Base-by-base conservation (phyloP, 805 yeast species). In the Monosporozyma servazzii region DNA sequence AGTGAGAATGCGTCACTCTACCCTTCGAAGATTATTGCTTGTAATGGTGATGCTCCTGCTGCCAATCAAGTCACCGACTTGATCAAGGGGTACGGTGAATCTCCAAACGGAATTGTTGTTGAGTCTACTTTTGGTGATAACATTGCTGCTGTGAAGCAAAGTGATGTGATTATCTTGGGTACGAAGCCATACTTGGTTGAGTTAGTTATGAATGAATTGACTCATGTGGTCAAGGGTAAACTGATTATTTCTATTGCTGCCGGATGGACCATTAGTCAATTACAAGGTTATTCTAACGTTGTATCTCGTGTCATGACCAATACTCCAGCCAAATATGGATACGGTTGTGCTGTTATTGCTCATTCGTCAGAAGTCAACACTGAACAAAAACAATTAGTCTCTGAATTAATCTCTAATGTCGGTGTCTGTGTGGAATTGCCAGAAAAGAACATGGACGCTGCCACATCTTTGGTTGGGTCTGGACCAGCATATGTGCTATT, bases 301-400 rank as follows among this genome's bases (percentile, higher is more conserved):
- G 81, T 91, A 31, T 87, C 95, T 21, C 78, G 96, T 56, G 95
- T 95, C n/a, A 90, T 95, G 96, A 91, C 99, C 45, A 93, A 91
- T 71, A 93, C 99, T 0, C 97, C 99, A 3, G 95, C 96, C 18
- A 83, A 84, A 66, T 87, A 79, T 67, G 96, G 97, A 21, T 80
- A 83, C 59, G 99, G 98, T 48, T 88, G 91, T 76, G 96, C 98
- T 10, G 89, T 88, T 40, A 82, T 93, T n/a, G 79, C 96, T 2
- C 81, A 86, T 62, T 80, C 91, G 9, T 55, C 68, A 2, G 69
- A 68, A 10, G 82, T 82, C 18, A 72, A 70, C 37, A 60, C 63
- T 30, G 71, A 72, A 45, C 75, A 75, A 56, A 60, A 55, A 36
- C 39, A 52, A 25, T 36, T 58, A 9, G 77, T 76, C 1, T 51